A percentile compares a stretch with the other conserved stretches of the same genome.
phyloP scores from a whole-genome alignment of 2,329 filamentous ascomycete species.

The Fusarium temperatum region DNA sequence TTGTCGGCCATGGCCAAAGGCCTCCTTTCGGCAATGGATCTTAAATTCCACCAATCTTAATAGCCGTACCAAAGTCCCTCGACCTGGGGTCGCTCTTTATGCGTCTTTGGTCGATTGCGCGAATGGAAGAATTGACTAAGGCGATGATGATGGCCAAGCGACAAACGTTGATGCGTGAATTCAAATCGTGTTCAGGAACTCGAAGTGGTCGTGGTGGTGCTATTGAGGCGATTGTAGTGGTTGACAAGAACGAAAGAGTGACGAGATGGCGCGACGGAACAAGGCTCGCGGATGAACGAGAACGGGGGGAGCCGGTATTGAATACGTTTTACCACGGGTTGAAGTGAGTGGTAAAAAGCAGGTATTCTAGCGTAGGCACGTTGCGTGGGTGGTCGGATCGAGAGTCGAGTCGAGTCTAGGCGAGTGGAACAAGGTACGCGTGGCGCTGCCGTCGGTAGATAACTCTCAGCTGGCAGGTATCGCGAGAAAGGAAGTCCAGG shows the following conservation, averaged over 20 bases:
- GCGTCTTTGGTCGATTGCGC: slow-evolving; percentile 3
- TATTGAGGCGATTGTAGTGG: not conserved
- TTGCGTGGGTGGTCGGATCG: slow-evolving; percentile 16
- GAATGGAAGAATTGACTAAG: not conserved
- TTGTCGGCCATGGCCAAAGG: slow-evolving; percentile 45
- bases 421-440: slow-evolving; percentile 22
- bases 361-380: slow-evolving; percentile 5
- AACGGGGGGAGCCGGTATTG: slow-evolving; percentile 15
- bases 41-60: slow-evolving; percentile 35
- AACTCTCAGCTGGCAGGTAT: not conserved
- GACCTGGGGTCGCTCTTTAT: slow-evolving; percentile 15
- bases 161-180: not conserved
- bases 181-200: not conserved
- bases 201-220: not conserved
- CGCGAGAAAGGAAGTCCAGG: not conserved
- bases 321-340: not conserved
- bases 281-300: not conserved
- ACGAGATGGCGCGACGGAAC: slow-evolving; percentile 1
- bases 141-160: not conserved
- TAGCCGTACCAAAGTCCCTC: slow-evolving; percentile 1
- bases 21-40: slow-evolving; percentile 27
- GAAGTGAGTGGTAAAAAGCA: slow-evolving; percentile 11
- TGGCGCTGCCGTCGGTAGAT: slow-evolving; percentile 18
- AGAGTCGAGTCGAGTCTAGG: slow-evolving; percentile 15
- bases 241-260: slow-evolving; percentile 2